Percentiles rank a stretch among this genome's conserved stretches.
phyloP scores from a whole-genome alignment of 176 grass and related monocot species.

The Carex pumila region DNA sequence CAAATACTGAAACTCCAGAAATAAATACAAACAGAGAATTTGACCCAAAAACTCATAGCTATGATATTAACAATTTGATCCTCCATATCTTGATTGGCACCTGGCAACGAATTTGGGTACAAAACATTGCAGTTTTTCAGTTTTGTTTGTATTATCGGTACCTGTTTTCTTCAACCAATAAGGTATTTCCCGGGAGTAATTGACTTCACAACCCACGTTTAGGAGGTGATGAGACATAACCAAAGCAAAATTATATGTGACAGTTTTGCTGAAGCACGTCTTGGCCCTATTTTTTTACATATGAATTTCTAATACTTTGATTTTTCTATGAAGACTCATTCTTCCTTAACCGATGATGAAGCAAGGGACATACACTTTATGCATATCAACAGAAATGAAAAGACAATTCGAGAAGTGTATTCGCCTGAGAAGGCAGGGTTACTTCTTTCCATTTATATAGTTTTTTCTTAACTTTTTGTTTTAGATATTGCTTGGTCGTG shows the following conservation, averaged over 20 bases:
- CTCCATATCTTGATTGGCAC: neutral
- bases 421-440: conserved; percentile 47
- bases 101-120: neutral
- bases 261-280: neutral
- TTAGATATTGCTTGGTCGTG: neutral
- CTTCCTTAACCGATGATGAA: conserved; percentile 97
- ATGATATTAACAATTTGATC: neutral
- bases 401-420: conserved; percentile 36
- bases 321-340: conserved; percentile 58
- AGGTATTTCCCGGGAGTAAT: neutral
- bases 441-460: neutral
- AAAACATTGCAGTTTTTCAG: neutral
- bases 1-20: neutral
- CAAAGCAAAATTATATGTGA: neutral
- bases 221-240: neutral
- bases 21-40: neutral
- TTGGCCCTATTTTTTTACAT: neutral
- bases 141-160: neutral
- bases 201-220: neutral
- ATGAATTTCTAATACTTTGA: conserved; percentile 8
- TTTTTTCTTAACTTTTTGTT: neutral
- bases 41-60: neutral
- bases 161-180: neutral
- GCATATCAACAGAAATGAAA: conserved; percentile 35
- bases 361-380: conserved; percentile 37